Base-by-base conservation (phyloP, 345 rosid genomes). In the Syzygium grande region DNA sequence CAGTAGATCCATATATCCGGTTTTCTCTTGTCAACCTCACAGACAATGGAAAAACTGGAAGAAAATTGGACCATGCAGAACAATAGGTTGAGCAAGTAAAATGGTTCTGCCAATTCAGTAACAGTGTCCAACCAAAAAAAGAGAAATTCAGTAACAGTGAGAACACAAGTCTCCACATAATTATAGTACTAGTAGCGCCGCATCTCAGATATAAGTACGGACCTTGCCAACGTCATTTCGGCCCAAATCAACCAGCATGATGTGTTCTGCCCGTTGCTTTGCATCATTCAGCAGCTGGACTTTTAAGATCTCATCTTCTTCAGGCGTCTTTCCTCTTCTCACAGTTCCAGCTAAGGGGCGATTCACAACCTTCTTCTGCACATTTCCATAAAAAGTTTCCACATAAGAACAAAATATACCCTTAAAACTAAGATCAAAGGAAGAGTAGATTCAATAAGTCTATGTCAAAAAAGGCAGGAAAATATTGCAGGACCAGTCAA, bases 181-280 rank as follows among this genome's bases (percentile, higher is more conserved):
- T 30, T 65, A 65, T 30, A 65, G 6, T 65, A 30, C 16, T 65
- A 15, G 78, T 30, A 65, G 22, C 16, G 11, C 43, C 78, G 30
- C 41, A 65, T 16, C 78, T 65, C 78, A 65, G 78, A 30, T 68
- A 68, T 34, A 73, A 34, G 80, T 73, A 38, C 49, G 0, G 27
- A 95, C 98, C 92, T 97, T 95, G 91, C 99, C 99, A 51, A 95
- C 96, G 86, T 97, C 99, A 41, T 96, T 97, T 43, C 98, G 94
- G 22, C 97, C 98, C 87, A 96, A 92, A 92, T 97, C 99, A 43
- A 96, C 99, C 86, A 97, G 94, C 98, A 96, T 97, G 34, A 92
- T 93, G 90, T 97, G 99, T 85, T 95, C 98, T 52, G 98, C 99
- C 68, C 98, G 92, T 90, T 96, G 97, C 92, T 97, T 97, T 85